Conservation (phyloP, 441 rosid genomes). For the Pelargonium myrrhifolium region DNA sequence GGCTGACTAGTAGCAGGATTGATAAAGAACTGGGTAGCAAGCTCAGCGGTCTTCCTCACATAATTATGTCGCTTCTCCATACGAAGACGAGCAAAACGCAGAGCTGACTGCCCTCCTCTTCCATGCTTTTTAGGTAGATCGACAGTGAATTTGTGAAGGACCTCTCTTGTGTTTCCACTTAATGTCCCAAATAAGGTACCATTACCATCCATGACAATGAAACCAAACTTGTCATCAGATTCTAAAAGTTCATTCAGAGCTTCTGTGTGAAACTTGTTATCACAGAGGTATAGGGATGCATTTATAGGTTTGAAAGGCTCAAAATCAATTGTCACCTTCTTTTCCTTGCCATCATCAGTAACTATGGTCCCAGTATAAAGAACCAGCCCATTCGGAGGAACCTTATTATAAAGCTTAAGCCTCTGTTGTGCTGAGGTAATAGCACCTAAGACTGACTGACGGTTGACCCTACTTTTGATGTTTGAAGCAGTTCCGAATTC, state of each 20-base stretch:
- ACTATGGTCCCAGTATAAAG: constrained; percentile 15
- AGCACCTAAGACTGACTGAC: constrained; percentile 15
- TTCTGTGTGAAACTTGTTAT: constrained; percentile 21
- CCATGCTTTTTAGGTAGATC: constrained; percentile 21
- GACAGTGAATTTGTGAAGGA: constrained; percentile 17
- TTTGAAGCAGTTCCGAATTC: constrained; percentile 20
- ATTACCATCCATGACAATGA: constrained; percentile 18
- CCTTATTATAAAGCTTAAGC: constrained; percentile 20
- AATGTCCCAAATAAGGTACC: constrained; percentile 18
- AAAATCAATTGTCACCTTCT: constrained; percentile 20
- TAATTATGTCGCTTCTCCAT: constrained; percentile 20
- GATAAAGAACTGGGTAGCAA: constrained; percentile 13
- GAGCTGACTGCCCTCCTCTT: constrained; percentile 21
- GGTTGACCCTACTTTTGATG: constrained; percentile 21
- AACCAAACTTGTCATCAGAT: constrained; percentile 16
- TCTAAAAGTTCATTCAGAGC: constrained; percentile 19
- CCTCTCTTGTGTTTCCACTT: constrained; percentile 10
- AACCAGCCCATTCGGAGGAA: constrained; percentile 19
- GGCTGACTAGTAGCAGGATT: constrained; percentile 14
- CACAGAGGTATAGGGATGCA: constrained; percentile 17
- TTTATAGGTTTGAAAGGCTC: constrained; percentile 20
- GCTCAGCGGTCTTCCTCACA: constrained; percentile 17
- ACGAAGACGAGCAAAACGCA: constrained; percentile 15
- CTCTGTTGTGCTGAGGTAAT: constrained; percentile 14
- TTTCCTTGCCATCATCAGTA: constrained; percentile 17